A percentile compares a stretch with the other conserved stretches of the same genome.
These are phyloP conservation scores for Hygrocybe coccinea DNA, from an alignment of 768 basidiomycete genomes.

Conservation along the genomic window DNA sequence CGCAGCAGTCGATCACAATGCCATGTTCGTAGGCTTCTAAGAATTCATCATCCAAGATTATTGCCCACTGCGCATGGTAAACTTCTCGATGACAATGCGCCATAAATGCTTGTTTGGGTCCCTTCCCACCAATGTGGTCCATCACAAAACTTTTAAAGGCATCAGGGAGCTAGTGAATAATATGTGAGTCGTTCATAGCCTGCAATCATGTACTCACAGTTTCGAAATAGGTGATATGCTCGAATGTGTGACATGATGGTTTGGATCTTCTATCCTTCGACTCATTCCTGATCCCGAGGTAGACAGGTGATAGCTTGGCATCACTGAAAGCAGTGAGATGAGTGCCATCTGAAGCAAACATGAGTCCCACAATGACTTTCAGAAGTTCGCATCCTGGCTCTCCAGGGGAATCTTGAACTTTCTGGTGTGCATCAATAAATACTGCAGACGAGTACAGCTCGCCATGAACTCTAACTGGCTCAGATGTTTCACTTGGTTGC, in stretches of 20 bases:
- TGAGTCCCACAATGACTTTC: constrained; percentile 13
- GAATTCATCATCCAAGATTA: constrained; percentile 25
- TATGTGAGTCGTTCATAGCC: not conserved
- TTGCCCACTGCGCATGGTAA: constrained; percentile 26
- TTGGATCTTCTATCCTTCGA: too few relatives aligned
- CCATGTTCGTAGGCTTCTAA: constrained; percentile 26
- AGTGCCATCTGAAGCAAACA: constrained; percentile 30
- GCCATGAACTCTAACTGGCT: not conserved
- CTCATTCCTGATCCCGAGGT: too few relatives aligned
- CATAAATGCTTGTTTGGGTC: constrained; percentile 16
- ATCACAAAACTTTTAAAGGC: constrained; percentile 20
- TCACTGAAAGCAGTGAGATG: constrained; percentile 33
- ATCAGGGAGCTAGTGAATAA: constrained; percentile 25
- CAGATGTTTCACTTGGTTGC: constrained; percentile 4
- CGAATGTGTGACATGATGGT: constrained; percentile 28
- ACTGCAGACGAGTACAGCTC: constrained; percentile 16
- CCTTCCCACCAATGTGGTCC: constrained; percentile 9
- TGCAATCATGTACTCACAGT: constrained; percentile 20
- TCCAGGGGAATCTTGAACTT: not conserved
- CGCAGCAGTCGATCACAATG: constrained; percentile 25
- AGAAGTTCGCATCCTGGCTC: constrained; percentile 8
- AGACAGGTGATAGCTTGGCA: constrained; percentile 33
- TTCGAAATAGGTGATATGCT: constrained; percentile 39
- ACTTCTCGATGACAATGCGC: constrained; percentile 31
- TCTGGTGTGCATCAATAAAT: constrained; percentile 6